phyloP scores from a whole-genome alignment of 2,329 filamentous ascomycete species.

The Beauveria scarabaeidicola region DNA sequence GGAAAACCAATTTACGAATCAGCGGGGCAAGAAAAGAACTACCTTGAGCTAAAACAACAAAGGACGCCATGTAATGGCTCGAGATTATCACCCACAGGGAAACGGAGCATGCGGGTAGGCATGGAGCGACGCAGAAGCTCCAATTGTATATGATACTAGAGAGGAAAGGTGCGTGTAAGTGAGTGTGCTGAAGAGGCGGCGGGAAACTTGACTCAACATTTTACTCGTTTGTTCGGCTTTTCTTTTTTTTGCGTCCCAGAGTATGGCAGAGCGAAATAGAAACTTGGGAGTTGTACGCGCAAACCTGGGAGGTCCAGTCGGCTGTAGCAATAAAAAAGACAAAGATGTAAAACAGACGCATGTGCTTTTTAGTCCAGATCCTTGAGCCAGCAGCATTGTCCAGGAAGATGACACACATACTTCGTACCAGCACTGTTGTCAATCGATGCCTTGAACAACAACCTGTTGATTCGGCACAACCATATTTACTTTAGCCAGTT shows the following conservation, averaged over 20 bases:
- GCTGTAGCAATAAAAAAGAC: constrained; percentile 7
- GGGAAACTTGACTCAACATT: neutral
- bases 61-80: constrained; percentile 7
- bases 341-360: neutral
- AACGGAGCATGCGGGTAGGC: neutral
- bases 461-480: too few relatives aligned
- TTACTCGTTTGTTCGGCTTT: neutral
- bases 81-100: neutral
- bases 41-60: neutral
- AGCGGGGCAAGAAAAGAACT: neutral
- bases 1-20: neutral
- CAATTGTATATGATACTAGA: constrained; percentile 31
- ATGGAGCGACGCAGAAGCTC: constrained; percentile 13
- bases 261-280: neutral
- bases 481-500: too few relatives aligned
- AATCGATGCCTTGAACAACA: too few relatives aligned
- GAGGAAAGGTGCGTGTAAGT: neutral
- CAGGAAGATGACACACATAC: too few relatives aligned
- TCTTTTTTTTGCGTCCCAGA: neutral
- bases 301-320: neutral
- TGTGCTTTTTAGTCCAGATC: too few relatives aligned
- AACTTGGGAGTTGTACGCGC: neutral
- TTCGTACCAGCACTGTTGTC: too few relatives aligned
- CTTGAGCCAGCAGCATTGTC: too few relatives aligned
- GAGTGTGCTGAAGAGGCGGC: neutral